Evolutionary conservation across 108 stramenopile genomes (phyloP).

Genomic region (Pseudonitzschia multistriata): DNA sequence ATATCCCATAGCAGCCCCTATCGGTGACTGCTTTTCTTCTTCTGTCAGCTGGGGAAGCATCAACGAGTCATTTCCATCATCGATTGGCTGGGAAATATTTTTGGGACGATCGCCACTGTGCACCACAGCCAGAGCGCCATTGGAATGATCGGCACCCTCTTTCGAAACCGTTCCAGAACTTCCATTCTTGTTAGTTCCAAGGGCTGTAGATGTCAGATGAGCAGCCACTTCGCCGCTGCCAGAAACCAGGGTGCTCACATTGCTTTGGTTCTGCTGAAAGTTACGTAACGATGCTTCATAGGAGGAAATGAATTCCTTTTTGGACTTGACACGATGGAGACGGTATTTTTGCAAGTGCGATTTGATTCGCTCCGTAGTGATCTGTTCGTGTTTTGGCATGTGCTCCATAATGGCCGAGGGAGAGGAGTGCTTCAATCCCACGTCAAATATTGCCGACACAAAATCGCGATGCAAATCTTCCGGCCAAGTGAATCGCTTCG

Average conservation of each 20-base stretch:
- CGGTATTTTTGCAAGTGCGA: conserved; percentile 96
- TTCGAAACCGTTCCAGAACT: neutral
- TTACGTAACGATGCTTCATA: conserved; percentile 66
- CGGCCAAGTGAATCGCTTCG: conserved; percentile 88
- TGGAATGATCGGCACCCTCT: neutral
- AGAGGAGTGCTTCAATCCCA: conserved; percentile 90
- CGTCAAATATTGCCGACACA: conserved; percentile 92
- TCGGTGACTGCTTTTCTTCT: conserved; percentile 67
- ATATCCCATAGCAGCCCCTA: conserved; percentile 78
- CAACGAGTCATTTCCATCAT: conserved; percentile 32
- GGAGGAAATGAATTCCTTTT: conserved; percentile 87
- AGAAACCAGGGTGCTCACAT: conserved; percentile 27
- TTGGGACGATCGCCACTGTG: conserved; percentile 2
- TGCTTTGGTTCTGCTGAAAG: conserved; percentile 39
- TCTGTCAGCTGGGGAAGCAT: conserved; percentile 65
- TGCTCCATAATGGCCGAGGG: conserved; percentile 89
- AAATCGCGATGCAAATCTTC: conserved; percentile 86
- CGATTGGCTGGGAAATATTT: neutral
- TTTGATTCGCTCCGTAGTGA: conserved; percentile 94
- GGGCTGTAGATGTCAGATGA: conserved; percentile 43
- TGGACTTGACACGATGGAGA: conserved; percentile 79
- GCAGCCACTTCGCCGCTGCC: conserved; percentile 68
- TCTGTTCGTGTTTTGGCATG: conserved; percentile 77
- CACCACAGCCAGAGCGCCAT: neutral
- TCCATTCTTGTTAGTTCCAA: neutral